phyloP scores from a whole-genome alignment of 176 grass and related monocot species.

The Phoenix roebelenii region DNA sequence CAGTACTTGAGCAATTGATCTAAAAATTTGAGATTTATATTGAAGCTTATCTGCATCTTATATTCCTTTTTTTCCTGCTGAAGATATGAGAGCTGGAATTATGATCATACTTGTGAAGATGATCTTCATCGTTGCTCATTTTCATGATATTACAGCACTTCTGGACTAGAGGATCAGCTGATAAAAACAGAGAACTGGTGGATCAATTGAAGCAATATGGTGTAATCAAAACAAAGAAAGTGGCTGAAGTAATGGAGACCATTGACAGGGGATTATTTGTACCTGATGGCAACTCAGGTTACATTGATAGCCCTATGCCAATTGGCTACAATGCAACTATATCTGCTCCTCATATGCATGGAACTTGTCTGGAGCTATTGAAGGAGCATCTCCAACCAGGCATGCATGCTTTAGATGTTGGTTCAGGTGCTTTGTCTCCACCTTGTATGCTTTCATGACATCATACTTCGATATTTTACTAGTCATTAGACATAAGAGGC shows the following conservation, averaged over 20 bases:
- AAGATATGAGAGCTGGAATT: no score
- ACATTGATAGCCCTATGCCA: conserved; percentile 62
- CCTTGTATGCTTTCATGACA: no score
- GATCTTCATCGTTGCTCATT: no score
- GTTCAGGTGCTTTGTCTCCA: conserved; percentile 43
- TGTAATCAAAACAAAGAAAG: conserved; percentile 36
- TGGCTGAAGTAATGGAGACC: conserved; percentile 59
- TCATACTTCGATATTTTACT: no score
- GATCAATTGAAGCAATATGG: conserved; percentile 52
- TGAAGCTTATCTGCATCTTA: no score
- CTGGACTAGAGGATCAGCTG: conserved; percentile 46
- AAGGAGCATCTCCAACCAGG: conserved; percentile 66
- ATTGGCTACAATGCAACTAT: conserved; percentile 80
- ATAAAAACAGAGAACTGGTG: conserved; percentile 58
- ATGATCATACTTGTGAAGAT: no score
- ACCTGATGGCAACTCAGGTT: conserved; percentile 36
- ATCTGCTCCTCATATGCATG: conserved; percentile 86
- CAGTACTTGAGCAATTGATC: no score
- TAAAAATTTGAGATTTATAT: no score
- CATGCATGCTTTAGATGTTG: conserved; percentile 73
- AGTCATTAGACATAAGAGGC: no score
- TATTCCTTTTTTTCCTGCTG: no score
- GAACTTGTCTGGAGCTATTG: conserved; percentile 63
- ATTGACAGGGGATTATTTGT: conserved; percentile 66
- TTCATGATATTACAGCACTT: conserved; percentile 44